Evolutionary conservation across 805 yeast genomes (phyloP).

Genomic region (Lipomyces sp.): DNA sequence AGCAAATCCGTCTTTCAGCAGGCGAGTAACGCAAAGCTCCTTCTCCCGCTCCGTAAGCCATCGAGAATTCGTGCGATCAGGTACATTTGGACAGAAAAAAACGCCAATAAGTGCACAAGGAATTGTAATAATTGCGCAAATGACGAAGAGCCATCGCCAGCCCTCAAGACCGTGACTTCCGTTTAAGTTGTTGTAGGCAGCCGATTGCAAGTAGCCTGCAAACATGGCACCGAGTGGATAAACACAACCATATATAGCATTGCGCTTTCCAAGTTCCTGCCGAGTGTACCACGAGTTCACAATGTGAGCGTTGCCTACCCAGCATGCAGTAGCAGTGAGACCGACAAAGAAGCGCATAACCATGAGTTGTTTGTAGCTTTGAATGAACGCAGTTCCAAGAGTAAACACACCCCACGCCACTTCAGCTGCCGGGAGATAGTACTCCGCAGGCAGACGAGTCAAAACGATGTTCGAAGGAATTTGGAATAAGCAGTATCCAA

Average conservation of each 20-base stretch:
- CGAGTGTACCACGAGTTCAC: slow-evolving; percentile 52
- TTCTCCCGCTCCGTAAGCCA: slow-evolving; percentile 57
- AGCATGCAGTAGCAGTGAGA: slow-evolving; percentile 43
- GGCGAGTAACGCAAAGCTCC: slow-evolving; percentile 47
- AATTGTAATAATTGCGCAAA: slow-evolving; percentile 59
- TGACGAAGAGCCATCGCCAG: slow-evolving; percentile 72
- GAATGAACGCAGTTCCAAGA: slow-evolving; percentile 33
- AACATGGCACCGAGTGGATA: slow-evolving; percentile 61
- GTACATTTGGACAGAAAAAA: slow-evolving; percentile 63
- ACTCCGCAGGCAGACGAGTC: slow-evolving; percentile 36
- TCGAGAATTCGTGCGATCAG: slow-evolving; percentile 59
- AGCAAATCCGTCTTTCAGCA: slow-evolving; percentile 29
- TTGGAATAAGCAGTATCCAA: slow-evolving; percentile 41
- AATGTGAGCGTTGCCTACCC: slow-evolving; percentile 43
- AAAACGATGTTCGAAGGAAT: slow-evolving; percentile 41
- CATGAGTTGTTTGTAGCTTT: slow-evolving; percentile 35
- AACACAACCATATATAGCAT: slow-evolving; percentile 57
- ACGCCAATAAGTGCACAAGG: slow-evolving; percentile 56
- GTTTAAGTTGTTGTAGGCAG: slow-evolving; percentile 47
- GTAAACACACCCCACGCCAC: slow-evolving; percentile 41
- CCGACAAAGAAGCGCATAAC: slow-evolving; percentile 44
- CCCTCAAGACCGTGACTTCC: slow-evolving; percentile 56
- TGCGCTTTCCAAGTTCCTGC: slow-evolving; percentile 57
- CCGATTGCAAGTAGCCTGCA: slow-evolving; percentile 61
- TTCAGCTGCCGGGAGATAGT: slow-evolving; percentile 37